Evolutionary conservation across 345 rosid species (phyloP).

Genomic region (Brassica cretica): DNA sequence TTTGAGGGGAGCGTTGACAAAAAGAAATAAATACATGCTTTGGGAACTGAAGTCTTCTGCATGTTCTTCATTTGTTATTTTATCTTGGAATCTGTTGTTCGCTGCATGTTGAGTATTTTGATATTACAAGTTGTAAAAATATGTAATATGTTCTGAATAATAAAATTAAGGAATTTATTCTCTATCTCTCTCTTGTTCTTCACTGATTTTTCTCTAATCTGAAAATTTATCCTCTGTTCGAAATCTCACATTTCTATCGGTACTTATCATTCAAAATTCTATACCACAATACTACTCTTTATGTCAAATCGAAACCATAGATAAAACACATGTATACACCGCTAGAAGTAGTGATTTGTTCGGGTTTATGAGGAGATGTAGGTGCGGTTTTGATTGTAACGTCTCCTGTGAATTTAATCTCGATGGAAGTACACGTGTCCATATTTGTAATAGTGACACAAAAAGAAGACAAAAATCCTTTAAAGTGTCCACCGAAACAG

Average conservation of each 20-base stretch:
- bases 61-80: no score
- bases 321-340: conserved; percentile 6
- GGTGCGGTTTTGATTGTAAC: conserved; percentile 21
- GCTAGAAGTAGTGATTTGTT: background rate
- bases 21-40: no score
- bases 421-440: conserved; percentile 38
- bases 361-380: background rate
- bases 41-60: no score
- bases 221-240: no score
- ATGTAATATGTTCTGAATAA: no score
- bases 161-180: no score
- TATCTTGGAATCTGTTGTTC: no score
- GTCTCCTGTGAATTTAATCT: conserved; percentile 2
- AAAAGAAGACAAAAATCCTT: conserved; percentile 3
- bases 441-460: background rate
- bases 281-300: background rate
- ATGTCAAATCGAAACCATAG: conserved; percentile 1
- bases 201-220: no score
- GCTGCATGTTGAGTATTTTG: no score
- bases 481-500: conserved; percentile 25
- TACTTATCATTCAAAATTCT: background rate
- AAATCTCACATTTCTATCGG: background rate
- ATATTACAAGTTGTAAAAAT: no score
- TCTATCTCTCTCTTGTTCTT: no score
- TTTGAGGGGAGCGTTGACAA: no score